Percentiles rank a stretch among this genome's conserved stretches.
phyloP scores from a whole-genome alignment of 352 stramenopile genomes.

The Globisporangium heterothallicum region DNA sequence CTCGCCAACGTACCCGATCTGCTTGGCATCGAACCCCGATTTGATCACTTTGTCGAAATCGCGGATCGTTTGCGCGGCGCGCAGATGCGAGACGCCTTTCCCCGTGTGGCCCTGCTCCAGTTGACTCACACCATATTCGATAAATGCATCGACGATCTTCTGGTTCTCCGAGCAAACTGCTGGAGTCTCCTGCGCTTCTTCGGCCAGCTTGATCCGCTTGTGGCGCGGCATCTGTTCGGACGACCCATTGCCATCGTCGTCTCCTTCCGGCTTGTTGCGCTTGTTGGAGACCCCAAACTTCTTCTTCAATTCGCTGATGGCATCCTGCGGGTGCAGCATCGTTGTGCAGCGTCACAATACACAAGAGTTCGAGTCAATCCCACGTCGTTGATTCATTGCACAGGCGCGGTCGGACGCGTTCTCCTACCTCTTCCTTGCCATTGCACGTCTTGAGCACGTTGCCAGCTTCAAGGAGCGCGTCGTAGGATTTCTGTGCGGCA shows the following conservation, averaged over 20 bases:
- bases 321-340: constrained; percentile 13
- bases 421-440: constrained; percentile 26
- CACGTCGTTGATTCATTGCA: too few species aligned
- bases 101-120: constrained; percentile 60
- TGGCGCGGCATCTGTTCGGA: constrained; percentile 37
- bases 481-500: constrained; percentile 27
- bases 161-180: constrained; percentile 51
- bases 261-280: constrained; percentile 7
- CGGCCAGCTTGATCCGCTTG: constrained; percentile 50
- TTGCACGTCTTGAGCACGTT: constrained; percentile 23
- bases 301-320: constrained; percentile 28
- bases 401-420: neutral
- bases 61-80: constrained; percentile 54
- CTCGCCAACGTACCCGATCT: constrained; percentile 46
- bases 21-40: constrained; percentile 28
- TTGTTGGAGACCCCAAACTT: constrained; percentile 19
- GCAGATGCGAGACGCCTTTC: constrained; percentile 66
- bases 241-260: constrained; percentile 14
- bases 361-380: too few species aligned
- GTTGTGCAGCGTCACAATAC: too few species aligned
- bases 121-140: constrained; percentile 55
- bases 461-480: constrained; percentile 27
- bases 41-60: constrained; percentile 44
- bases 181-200: constrained; percentile 44
- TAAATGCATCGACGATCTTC: constrained; percentile 71